Conservation (phyloP, 2,329 filamentous ascomycete species). For the Paramyrothecium sp. region DNA sequence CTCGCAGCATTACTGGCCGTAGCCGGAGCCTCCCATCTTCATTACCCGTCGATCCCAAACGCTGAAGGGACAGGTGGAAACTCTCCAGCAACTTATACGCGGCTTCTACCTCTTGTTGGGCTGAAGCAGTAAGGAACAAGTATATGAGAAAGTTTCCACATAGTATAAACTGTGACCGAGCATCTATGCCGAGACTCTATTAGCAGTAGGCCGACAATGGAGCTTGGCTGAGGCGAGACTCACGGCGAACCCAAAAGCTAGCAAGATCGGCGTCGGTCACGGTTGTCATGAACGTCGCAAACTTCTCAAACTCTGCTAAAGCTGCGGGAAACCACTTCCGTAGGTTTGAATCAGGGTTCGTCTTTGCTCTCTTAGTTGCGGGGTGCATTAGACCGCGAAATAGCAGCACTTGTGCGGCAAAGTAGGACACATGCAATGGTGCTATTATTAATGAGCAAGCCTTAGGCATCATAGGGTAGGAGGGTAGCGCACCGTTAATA, state of each 20-base stretch:
- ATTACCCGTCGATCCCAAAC: slow-evolving; percentile 27
- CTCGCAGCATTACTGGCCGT: slow-evolving; percentile 32
- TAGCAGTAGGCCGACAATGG: not conserved
- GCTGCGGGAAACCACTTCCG: slow-evolving; percentile 32
- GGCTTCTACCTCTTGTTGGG: slow-evolving; percentile 27
- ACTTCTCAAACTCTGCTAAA: slow-evolving; percentile 32
- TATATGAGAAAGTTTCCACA: slow-evolving; percentile 48
- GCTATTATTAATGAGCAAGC: slow-evolving; percentile 13
- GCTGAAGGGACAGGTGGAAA: slow-evolving; percentile 35
- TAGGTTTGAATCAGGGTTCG: slow-evolving; percentile 31
- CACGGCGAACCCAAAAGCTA: slow-evolving; percentile 44
- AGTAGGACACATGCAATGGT: slow-evolving; percentile 40
- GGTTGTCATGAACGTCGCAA: slow-evolving; percentile 34
- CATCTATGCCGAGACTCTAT: slow-evolving; percentile 17
- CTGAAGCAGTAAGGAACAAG: slow-evolving; percentile 41
- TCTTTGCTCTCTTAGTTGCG: slow-evolving; percentile 38
- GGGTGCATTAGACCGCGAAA: slow-evolving; percentile 45
- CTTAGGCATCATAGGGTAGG: slow-evolving; percentile 14
- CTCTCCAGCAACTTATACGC: slow-evolving; percentile 33
- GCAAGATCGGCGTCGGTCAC: slow-evolving; percentile 33
- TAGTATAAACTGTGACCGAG: slow-evolving; percentile 42
- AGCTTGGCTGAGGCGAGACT: slow-evolving; percentile 8
- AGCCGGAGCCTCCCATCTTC: slow-evolving; percentile 27
- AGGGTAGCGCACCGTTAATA: slow-evolving; percentile 9
- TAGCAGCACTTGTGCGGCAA: slow-evolving; percentile 38